Evolutionary conservation across 257 asterid genomes (phyloP), one percentile per base, ranked within the genome.

Genomic region (Henckelia pumila): DNA sequence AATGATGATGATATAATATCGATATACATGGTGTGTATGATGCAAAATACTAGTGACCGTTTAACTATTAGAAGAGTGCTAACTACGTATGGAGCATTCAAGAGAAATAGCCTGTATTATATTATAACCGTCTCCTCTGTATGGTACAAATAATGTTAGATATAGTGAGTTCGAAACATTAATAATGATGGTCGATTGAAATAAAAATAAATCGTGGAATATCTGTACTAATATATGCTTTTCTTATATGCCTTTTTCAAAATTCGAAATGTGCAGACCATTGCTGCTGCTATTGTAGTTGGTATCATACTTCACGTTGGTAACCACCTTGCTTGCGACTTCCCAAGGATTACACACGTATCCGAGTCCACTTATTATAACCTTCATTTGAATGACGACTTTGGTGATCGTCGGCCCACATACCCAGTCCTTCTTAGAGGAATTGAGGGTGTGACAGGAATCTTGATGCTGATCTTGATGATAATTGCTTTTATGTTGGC

Each of bases 281-380:
- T 93, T 20, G 96, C 99, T 6, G 97, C 92, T 19, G 97, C 92
- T 68, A 86, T 93, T 74, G 88, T 90, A 19, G 63, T 85, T 22
- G 99, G 97, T 28, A 55, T 93, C 69, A 86, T 93, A 74, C 96
- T 93, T 72, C 99, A 93, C 71, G 99, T 90, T 14, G 99, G 99
- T 23, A 90, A 90, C 82, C 99, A 93, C 56, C 95, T 93, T 53
- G 89, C 96, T 2, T 93, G 99, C 37, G 99, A 93, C 78, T 93
- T 93, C 69, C 99, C 99, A 20, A 84, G 92, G 86, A 91, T 93
- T 50, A 76, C 81, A 68, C 22, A 79, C 22, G 84, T 73, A 71
- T 29, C 95, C 1, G 70, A 75, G 20, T 24, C 52, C 28, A 40
- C 3, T 1, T 93, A 93, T 77, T 53, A 33, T n/a, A n/a, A n/a